phyloP scores from a whole-genome alignment of 1,139 yeast species.

The Debaryomyces subglobosus region DNA sequence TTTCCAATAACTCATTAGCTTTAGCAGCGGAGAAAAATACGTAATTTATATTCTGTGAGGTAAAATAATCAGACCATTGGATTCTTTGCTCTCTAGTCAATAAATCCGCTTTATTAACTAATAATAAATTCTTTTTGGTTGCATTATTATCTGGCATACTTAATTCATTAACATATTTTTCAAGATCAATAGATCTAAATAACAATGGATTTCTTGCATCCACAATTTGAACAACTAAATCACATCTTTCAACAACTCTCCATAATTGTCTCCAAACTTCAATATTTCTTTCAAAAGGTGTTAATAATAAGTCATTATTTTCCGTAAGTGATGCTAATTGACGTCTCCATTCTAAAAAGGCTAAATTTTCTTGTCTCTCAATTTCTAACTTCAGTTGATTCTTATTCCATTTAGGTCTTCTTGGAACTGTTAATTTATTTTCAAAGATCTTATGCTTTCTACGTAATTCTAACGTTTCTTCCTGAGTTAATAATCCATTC shows the following conservation, averaged over 20 bases:
- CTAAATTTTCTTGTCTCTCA: constrained; percentile 85
- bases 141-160: constrained; percentile 50
- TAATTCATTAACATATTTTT: constrained; percentile 74
- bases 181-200: constrained; percentile 89
- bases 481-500: constrained; percentile 59
- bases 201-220: constrained; percentile 95
- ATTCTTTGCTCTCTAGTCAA: constrained; percentile 75
- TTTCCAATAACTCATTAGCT: constrained; percentile 72
- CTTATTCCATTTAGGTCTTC: constrained; percentile 86
- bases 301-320: constrained; percentile 75
- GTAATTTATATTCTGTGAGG: constrained; percentile 66
- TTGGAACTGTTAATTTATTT: constrained; percentile 86
- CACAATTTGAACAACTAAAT: constrained; percentile 93
- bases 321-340: constrained; percentile 85
- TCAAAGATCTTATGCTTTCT: constrained; percentile 74
- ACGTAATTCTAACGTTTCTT: constrained; percentile 66
- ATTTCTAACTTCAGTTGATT: constrained; percentile 74
- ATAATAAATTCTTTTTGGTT: constrained; percentile 71
- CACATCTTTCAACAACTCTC: constrained; percentile 97
- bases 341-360: constrained; percentile 94
- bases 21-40: constrained; percentile 92
- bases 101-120: constrained; percentile 94
- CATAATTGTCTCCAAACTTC: constrained; percentile 99
- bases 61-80: constrained; percentile 86
- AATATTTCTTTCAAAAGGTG: constrained; percentile 96